Evolutionary conservation across 208 protist genomes (phyloP).

Genomic region (Crithidia bombi): DNA sequence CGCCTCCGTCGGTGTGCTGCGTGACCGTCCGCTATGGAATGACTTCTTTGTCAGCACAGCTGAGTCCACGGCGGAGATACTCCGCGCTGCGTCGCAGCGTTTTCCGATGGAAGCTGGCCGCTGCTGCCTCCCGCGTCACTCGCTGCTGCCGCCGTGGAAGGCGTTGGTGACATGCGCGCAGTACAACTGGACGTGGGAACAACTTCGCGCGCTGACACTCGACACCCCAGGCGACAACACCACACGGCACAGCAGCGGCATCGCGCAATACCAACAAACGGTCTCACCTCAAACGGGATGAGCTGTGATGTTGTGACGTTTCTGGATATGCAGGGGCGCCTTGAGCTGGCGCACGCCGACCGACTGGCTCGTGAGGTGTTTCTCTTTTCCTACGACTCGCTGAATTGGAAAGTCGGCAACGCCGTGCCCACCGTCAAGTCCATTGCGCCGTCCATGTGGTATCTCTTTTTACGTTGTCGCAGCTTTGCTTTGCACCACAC

Average conservation of each 20-base stretch:
- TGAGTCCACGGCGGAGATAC: neutral
- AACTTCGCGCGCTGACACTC: neutral
- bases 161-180: conserved; percentile 15
- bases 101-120: neutral
- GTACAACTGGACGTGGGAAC: conserved; percentile 1
- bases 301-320: neutral
- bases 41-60: neutral
- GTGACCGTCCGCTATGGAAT: neutral
- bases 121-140: neutral
- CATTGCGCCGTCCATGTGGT: conserved; percentile 22
- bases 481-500: conserved; percentile 15
- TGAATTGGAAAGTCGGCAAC: conserved; percentile 26
- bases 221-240: neutral
- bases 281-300: too few relatives aligned
- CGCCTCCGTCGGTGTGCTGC: too few relatives aligned
- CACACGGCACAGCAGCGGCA: too few relatives aligned
- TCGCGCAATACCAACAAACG: too few relatives aligned
- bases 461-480: conserved; percentile 29
- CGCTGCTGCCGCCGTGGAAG: conserved; percentile 16
- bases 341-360: conserved; percentile 18
- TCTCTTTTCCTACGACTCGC: conserved; percentile 20
- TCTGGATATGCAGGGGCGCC: neutral
- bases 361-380: conserved; percentile 29
- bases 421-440: conserved; percentile 22
- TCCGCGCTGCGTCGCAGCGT: neutral